These are phyloP conservation scores for Phlebiopsis flavidoalba DNA, from an alignment of 768 basidiomycete genomes.

Conservation along the genomic window DNA sequence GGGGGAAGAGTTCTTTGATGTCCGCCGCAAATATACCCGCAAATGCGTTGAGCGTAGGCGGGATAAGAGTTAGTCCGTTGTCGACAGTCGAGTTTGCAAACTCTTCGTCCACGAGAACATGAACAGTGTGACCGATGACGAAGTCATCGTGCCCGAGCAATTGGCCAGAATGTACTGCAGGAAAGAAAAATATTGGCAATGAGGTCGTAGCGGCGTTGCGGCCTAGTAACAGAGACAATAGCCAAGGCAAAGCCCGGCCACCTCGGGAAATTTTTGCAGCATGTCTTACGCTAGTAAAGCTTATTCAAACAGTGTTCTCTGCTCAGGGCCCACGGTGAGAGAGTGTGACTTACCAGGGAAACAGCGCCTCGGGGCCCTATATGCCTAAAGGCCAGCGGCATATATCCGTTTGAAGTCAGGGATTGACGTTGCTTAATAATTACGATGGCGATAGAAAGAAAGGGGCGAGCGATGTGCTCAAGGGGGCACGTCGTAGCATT, in stretches of 20 bases:
- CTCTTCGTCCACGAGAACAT: conserved; percentile 13
- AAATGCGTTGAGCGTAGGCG: conserved; percentile 19
- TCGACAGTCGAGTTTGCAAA: conserved; percentile 11
- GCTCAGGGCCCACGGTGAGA: too few relatives aligned
- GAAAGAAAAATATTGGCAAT: conserved; percentile 12
- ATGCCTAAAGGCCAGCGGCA: not conserved
- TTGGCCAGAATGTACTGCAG: conserved; percentile 14
- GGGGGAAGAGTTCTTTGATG: conserved; percentile 16
- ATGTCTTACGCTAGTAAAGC: not conserved
- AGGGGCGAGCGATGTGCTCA: too few relatives aligned
- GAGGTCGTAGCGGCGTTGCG: not conserved
- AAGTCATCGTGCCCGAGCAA: not conserved
- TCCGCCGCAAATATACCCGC: conserved; percentile 21
- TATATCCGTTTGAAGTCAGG: not conserved
- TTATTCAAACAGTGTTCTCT: not conserved
- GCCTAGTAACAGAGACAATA: not conserved
- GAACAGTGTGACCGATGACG: conserved; percentile 7
- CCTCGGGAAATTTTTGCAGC: not conserved
- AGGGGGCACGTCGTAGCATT: not conserved
- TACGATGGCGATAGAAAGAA: not conserved
- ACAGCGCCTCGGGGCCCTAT: not conserved
- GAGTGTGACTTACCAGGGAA: too few relatives aligned
- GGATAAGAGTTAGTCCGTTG: conserved; percentile 20
- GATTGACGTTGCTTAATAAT: not conserved
- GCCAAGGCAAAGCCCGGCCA: not conserved